phyloP scores from a whole-genome alignment of 306 rosid species.

The Medicago ruthenica region DNA sequence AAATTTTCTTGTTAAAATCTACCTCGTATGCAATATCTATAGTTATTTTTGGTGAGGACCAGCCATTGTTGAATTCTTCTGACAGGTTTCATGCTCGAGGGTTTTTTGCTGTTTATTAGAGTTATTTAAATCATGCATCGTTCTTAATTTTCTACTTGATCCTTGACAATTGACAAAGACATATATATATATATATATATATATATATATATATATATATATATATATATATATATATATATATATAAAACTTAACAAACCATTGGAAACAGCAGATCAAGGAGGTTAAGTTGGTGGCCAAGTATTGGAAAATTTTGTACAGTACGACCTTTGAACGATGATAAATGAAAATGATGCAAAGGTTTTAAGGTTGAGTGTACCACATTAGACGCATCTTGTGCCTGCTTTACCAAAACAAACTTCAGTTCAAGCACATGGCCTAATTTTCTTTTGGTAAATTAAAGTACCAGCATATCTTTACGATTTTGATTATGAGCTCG shows the following conservation, averaged over 20 bases:
- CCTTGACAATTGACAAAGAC: constrained; percentile 20
- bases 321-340: constrained; percentile 27
- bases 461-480: too few species aligned
- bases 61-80: constrained; percentile 8
- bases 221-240: constrained; percentile 35
- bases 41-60: constrained; percentile 3
- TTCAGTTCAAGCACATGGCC: constrained; percentile 34
- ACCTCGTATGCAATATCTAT: neutral
- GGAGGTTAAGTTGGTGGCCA: constrained; percentile 23
- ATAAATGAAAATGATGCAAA: constrained; percentile 27
- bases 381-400: constrained; percentile 50
- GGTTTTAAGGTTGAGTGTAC: constrained; percentile 54
- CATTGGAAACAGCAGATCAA: neutral
- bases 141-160: constrained; percentile 18
- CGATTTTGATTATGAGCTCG: too few species aligned
- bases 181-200: constrained; percentile 35
- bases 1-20: neutral
- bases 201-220: constrained; percentile 35
- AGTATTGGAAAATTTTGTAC: constrained; percentile 33
- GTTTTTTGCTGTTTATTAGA: neutral
- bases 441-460: neutral
- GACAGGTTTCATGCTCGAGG: constrained; percentile 35
- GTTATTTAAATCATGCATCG: neutral
- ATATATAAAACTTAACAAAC: constrained; percentile 14
- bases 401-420: constrained; percentile 46